These are phyloP conservation scores for Cantharellus anzutake DNA, from an alignment of 768 basidiomycete genomes.

Conservation along the genomic window DNA sequence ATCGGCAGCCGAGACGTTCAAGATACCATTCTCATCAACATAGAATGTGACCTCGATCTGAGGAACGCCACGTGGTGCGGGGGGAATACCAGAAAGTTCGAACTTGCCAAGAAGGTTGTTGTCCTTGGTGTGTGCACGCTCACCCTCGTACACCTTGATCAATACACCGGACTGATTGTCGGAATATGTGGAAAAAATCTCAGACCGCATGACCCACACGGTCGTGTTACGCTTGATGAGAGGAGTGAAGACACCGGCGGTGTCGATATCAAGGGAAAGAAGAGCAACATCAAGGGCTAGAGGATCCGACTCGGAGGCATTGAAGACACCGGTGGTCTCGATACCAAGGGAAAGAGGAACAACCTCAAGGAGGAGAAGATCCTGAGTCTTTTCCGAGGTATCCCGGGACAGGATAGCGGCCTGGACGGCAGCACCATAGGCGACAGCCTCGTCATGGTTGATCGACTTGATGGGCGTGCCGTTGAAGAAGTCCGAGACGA, in stretches of 20 bases:
- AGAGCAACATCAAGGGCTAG: slow-evolving; percentile 43
- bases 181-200: slow-evolving; percentile 95
- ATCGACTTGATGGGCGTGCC: slow-evolving; percentile 98
- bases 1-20: slow-evolving; percentile 89
- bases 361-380: slow-evolving; percentile 89
- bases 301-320: too few species aligned
- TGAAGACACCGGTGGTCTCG: slow-evolving; percentile 13
- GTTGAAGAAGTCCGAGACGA: slow-evolving; percentile 96
- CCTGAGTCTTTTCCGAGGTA: slow-evolving; percentile 95
- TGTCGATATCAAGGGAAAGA: slow-evolving; percentile 69
- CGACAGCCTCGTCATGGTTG: slow-evolving; percentile 98
- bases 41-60: slow-evolving; percentile 97
- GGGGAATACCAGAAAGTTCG: too few species aligned
- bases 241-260: slow-evolving; percentile 96
- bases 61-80: slow-evolving; percentile 93
- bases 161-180: slow-evolving; percentile 98
- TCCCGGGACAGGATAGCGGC: slow-evolving; percentile 96
- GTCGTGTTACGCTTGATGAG: slow-evolving; percentile 99
- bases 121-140: slow-evolving; percentile 91
- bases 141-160: slow-evolving; percentile 96
- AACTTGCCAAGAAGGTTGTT: too few species aligned
- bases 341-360: slow-evolving; percentile 60
- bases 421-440: slow-evolving; percentile 97
- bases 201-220: slow-evolving; percentile 95
- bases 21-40: slow-evolving; percentile 90